Evolutionary conservation across 345 rosid genomes (phyloP), one percentile per base, ranked within the genome.

Genomic region (Acer campestre): DNA sequence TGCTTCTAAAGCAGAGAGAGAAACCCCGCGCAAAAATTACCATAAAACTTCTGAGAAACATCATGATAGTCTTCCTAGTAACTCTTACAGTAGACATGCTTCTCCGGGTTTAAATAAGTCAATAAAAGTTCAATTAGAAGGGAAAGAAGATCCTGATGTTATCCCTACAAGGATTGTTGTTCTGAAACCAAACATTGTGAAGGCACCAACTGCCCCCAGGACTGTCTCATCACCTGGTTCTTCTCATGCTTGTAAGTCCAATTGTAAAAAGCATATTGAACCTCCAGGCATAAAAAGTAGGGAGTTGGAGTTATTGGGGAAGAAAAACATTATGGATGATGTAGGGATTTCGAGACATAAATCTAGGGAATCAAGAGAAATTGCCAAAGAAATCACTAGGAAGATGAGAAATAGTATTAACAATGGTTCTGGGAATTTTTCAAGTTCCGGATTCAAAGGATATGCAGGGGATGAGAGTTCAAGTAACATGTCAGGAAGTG

Each of bases 381-480:
- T 90, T 22, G 90, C 96, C 31, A 89, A 80, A 74, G 86, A 80
- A 85, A 84, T 92, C 77, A 87, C 94, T 27, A 88, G 85, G 88
- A 85, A 87, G 87, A 86, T 90, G 90, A 90, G 80, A 82, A 81
- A 75, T 61, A 85, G 82, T 78, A 74, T 80, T 70, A 80, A 83
- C 58, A 75, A 68, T 73, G 82, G 80, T 71, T 85, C 90, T 38
- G 68, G 81, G 80, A 89, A 75, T 18, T 76, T 86, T 84, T 81
- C 90, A 67, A 62, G 83, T 73, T 80, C 90, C 38, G 77, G 90
- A 73, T 78, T 86, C 59, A 87, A 86, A 83, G 97, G 91, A 77
- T 94, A 88, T 86, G 89, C 87, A 49, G 96, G 89, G 49, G 98
- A 90, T 78, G 96, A 90, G 78, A 91, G 96, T 88, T 94, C 96